Evolutionary conservation across 176 grass and related monocot species (phyloP).

Genomic region (Tillandsia leiboldiana): DNA sequence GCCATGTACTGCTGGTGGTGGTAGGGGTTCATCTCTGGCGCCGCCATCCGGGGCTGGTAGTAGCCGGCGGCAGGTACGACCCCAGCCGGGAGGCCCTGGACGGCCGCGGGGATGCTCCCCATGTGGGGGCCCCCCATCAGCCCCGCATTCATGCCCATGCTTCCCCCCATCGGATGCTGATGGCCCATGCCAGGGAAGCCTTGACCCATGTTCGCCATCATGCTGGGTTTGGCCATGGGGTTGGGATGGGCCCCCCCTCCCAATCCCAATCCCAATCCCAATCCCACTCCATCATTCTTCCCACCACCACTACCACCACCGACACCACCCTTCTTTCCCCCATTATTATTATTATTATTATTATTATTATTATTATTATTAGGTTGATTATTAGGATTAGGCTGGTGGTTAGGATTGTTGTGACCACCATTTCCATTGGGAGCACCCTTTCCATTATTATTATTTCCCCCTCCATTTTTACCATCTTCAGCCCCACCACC

Average conservation of each 20-base stretch:
- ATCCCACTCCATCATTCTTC: not conserved
- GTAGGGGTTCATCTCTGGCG: not conserved
- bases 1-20: constrained; percentile 15
- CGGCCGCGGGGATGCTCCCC: not conserved
- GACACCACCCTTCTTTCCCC: not conserved
- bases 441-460: constrained; percentile 1
- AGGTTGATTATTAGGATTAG: not conserved
- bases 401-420: not conserved
- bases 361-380: not conserved
- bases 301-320: not conserved
- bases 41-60: not conserved
- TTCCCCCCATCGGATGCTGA: not conserved
- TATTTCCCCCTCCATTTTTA: not conserved
- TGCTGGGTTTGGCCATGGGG: not conserved
- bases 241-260: not conserved
- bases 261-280: not conserved
- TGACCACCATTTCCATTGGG: constrained; percentile 10
- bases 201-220: not conserved
- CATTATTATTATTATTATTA: not conserved
- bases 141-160: not conserved
- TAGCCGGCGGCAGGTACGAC: not conserved
- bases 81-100: constrained; percentile 1
- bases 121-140: too few species aligned
- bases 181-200: not conserved
- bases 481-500: not conserved